These are phyloP conservation scores for Botrytis elliptica DNA, from an alignment of 2,329 filamentous ascomycete genomes.

Conservation along the genomic window DNA sequence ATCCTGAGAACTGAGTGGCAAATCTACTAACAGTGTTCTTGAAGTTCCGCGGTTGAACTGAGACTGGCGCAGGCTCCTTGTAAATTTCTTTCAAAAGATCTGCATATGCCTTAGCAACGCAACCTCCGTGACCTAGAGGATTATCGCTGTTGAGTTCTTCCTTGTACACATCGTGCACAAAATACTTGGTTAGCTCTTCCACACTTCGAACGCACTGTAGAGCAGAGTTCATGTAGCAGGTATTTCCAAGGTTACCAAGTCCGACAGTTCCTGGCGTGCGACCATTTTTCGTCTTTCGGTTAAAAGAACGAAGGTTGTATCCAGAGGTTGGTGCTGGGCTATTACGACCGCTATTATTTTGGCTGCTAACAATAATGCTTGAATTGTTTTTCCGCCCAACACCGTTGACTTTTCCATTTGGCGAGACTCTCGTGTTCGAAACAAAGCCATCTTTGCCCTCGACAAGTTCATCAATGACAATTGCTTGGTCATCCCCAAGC, in stretches of 20 bases:
- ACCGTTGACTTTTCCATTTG: constrained; percentile 26
- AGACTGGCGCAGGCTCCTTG: constrained; percentile 61
- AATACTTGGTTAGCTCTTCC: constrained; percentile 90
- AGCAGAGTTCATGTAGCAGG: constrained; percentile 99
- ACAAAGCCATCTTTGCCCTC: constrained; percentile 58
- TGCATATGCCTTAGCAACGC: constrained; percentile 83
- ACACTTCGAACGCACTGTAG: constrained; percentile 92
- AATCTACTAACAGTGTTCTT: constrained; percentile 79
- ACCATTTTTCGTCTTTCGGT: constrained; percentile 59
- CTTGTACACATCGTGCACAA: constrained; percentile 71
- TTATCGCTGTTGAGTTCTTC: constrained; percentile 83
- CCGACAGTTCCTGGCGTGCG: constrained; percentile 76
- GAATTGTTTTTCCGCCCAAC: constrained; percentile 27
- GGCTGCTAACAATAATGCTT: constrained; percentile 37
- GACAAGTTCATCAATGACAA: constrained; percentile 81
- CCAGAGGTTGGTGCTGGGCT: constrained; percentile 61
- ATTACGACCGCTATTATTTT: constrained; percentile 62
- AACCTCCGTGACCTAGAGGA: constrained; percentile 78
- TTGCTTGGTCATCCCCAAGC: constrained; percentile 68
- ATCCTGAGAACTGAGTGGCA: constrained; percentile 85
- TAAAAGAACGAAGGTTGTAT: constrained; percentile 65
- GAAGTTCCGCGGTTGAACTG: constrained; percentile 76
- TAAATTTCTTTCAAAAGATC: constrained; percentile 77
- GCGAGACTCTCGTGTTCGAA: constrained; percentile 46
- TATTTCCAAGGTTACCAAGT: constrained; percentile 88